These are phyloP conservation scores for maize (Zea mays) DNA, from an alignment of 176 grass and related monocot genomes.

Conservation along the genomic window DNA sequence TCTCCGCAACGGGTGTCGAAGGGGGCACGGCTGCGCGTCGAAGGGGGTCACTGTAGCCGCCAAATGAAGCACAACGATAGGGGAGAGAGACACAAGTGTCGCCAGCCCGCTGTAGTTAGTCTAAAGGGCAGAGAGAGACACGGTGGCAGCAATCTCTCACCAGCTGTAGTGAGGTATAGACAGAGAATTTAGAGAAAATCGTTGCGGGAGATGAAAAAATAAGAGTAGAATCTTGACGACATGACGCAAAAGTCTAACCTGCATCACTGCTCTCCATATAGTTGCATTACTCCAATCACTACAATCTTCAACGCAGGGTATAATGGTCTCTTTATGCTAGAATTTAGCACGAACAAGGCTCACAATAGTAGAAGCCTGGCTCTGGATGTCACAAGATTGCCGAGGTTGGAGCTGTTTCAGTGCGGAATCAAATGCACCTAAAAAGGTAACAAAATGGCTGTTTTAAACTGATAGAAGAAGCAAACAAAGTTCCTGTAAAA, in stretches of 20 bases:
- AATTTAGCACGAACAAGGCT: conserved; percentile 78
- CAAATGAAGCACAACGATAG: no score
- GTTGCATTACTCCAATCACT: conserved; percentile 96
- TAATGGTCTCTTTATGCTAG: conserved; percentile 86
- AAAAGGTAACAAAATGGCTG: background rate
- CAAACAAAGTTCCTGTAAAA: conserved; percentile 66
- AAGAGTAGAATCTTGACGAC: no score
- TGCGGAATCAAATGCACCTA: conserved; percentile 23
- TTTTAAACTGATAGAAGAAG: background rate
- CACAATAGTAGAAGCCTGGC: conserved; percentile 84
- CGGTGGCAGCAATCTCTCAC: no score
- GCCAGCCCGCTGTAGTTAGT: no score
- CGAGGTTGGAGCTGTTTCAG: conserved; percentile 20
- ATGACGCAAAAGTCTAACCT: conserved; percentile 50
- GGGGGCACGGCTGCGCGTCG: no score
- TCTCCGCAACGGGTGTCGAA: no score
- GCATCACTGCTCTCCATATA: conserved; percentile 89
- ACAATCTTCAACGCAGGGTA: conserved; percentile 92
- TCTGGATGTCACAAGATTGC: conserved; percentile 51
- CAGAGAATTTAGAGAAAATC: no score
- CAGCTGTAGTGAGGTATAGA: no score
- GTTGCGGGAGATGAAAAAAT: no score
- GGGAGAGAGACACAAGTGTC: no score
- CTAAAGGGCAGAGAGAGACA: no score
- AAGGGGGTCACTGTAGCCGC: no score